phyloP scores from a whole-genome alignment of 2,329 filamentous ascomycete genomes.

The Trichoderma asperellum region DNA sequence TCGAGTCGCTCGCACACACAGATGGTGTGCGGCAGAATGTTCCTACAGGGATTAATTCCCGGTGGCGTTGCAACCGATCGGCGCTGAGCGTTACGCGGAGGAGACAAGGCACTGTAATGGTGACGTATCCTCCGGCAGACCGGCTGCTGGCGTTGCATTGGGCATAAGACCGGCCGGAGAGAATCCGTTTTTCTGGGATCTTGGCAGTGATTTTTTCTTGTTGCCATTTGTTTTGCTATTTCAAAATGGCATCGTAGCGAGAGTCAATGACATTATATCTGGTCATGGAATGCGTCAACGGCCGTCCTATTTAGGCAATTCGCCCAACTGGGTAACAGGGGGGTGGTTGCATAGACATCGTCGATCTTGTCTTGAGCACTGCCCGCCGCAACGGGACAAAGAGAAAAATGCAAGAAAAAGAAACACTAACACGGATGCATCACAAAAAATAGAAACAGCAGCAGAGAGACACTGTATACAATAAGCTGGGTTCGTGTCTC shows the following conservation, averaged over 20 bases:
- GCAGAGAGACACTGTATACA: slow-evolving; percentile 22
- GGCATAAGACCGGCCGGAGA: slow-evolving; percentile 1
- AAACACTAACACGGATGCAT: not conserved
- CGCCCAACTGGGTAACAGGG: slow-evolving; percentile 9
- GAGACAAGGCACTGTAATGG: slow-evolving; percentile 22
- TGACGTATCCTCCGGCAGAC: slow-evolving; percentile 25
- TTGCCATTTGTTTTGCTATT: not conserved
- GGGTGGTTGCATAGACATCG: not conserved
- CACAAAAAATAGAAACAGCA: not conserved
- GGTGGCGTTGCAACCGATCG: slow-evolving; percentile 24
- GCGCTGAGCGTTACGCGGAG: slow-evolving; percentile 27
- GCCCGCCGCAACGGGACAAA: not conserved
- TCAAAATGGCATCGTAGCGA: not conserved
- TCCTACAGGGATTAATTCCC: slow-evolving; percentile 25
- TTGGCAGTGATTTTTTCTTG: not conserved
- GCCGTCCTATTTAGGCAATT: slow-evolving; percentile 18
- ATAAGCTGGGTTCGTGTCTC: slow-evolving; percentile 20
- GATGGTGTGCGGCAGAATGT: slow-evolving; percentile 1
- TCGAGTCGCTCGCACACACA: not conserved
- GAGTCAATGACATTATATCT: not conserved
- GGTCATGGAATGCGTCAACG: slow-evolving; percentile 19
- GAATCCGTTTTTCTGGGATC: slow-evolving; percentile 1
- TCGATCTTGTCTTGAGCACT: slow-evolving; percentile 1
- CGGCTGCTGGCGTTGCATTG: slow-evolving; percentile 11
- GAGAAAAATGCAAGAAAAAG: not conserved